Conservation (phyloP, 2,329 filamentous ascomycete species). For the Penicillium vulpinum region DNA sequence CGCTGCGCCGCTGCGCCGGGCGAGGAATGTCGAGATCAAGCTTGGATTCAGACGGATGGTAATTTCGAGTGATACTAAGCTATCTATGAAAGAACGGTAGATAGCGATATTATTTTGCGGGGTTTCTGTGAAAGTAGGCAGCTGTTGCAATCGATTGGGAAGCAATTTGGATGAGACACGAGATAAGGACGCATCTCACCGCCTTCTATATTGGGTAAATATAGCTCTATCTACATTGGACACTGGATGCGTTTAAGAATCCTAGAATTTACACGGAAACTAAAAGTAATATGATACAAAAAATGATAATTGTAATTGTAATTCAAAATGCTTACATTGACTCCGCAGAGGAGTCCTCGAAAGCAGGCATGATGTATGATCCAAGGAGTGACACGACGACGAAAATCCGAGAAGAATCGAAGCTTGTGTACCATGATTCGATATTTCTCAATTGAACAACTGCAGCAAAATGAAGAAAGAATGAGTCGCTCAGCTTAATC, state of each 20-base stretch:
- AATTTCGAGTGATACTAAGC: neutral
- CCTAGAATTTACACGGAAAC: neutral
- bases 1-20: slow-evolving; percentile 2
- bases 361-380: neutral
- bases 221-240: neutral
- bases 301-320: neutral
- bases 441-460: slow-evolving; percentile 5
- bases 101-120: neutral
- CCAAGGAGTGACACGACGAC: slow-evolving; percentile 9
- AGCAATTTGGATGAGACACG: neutral
- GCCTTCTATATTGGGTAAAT: slow-evolving; percentile 3
- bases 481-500: slow-evolving; percentile 20
- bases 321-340: neutral
- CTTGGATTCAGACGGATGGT: neutral
- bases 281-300: neutral
- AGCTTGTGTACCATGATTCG: slow-evolving; percentile 7
- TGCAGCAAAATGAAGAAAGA: slow-evolving; percentile 7
- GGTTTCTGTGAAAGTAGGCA: neutral
- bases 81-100: neutral
- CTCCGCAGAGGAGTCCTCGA: neutral
- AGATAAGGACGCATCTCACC: slow-evolving; percentile 14
- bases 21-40: neutral
- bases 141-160: neutral
- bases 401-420: slow-evolving; percentile 11
- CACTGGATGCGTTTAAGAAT: neutral